Conservation (phyloP, 495 filamentous ascomycete species). For the Penicillium odoratum region DNA sequence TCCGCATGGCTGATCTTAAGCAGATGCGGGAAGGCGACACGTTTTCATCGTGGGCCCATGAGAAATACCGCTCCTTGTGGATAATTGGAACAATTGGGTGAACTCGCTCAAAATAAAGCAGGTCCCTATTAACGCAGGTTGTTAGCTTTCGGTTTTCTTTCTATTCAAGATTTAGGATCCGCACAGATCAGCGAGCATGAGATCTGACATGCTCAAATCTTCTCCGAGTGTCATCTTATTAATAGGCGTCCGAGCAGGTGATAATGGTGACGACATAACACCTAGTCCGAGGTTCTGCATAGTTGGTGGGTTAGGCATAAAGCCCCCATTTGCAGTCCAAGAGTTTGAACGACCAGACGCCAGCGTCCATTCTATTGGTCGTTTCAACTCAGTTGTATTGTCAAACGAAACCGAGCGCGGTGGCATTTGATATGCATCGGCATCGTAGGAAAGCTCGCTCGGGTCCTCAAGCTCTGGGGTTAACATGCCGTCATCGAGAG, state of each 20-base stretch:
- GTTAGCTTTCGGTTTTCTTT: conserved; percentile 35
- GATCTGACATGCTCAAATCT: background rate
- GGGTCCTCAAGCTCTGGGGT: background rate
- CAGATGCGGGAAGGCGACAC: conserved; percentile 44
- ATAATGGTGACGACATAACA: background rate
- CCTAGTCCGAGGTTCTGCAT: background rate
- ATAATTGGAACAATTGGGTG: conserved; percentile 56
- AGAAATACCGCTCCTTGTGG: conserved; percentile 46
- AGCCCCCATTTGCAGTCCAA: background rate
- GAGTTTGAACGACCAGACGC: background rate
- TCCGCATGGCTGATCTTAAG: conserved; percentile 59
- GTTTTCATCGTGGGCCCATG: conserved; percentile 35
- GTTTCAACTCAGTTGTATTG: background rate
- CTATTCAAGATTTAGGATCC: background rate
- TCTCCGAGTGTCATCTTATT: background rate
- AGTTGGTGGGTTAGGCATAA: background rate
- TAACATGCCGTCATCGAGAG: background rate
- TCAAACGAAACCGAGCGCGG: background rate
- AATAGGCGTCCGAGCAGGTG: background rate
- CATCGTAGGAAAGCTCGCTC: background rate
- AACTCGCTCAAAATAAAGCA: conserved; percentile 60
- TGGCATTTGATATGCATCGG: background rate
- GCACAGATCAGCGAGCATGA: background rate
- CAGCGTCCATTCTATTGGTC: background rate
- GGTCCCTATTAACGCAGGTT: conserved; percentile 34